Percentiles rank a stretch among this genome's conserved stretches.
Conservation (phyloP, 202 grass and related monocot genomes). For the Alloteropsis angusta region DNA sequence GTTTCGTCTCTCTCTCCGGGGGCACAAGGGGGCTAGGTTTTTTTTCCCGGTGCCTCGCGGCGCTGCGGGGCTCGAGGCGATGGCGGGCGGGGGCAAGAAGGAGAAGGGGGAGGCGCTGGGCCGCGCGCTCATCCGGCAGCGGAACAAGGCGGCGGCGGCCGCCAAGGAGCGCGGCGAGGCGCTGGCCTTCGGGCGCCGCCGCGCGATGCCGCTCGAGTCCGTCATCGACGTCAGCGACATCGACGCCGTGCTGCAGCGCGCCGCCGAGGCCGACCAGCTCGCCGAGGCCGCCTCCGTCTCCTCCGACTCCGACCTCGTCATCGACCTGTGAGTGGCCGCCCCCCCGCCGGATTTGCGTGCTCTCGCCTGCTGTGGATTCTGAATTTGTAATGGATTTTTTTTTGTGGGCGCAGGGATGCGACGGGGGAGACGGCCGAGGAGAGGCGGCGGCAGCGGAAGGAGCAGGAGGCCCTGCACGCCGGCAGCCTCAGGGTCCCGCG, state of each 20-base stretch:
- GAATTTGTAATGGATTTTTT: neutral
- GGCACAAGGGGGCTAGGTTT: neutral
- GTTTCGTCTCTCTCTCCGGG: neutral
- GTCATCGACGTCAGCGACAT: constrained; percentile 87
- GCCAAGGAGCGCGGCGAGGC: constrained; percentile 70
- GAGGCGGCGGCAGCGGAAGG: constrained; percentile 48
- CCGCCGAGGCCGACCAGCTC: constrained; percentile 48
- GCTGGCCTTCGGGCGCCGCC: constrained; percentile 44
- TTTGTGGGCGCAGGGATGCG: constrained; percentile 36
- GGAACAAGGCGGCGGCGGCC: constrained; percentile 56
- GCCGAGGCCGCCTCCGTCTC: constrained; percentile 9
- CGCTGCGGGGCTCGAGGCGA: neutral
- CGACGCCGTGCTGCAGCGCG: constrained; percentile 62
- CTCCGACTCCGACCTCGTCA: constrained; percentile 34
- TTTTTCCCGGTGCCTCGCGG: too few relatives aligned
- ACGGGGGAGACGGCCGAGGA: constrained; percentile 41
- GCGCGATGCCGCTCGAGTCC: constrained; percentile 65
- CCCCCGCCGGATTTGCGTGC: neutral
- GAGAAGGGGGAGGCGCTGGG: constrained; percentile 58
- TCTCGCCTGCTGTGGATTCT: neutral
- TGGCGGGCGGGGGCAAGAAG: constrained; percentile 49
- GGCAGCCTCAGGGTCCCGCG: constrained; percentile 63
- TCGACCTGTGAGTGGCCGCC: constrained; percentile 42
- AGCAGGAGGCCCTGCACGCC: constrained; percentile 70
- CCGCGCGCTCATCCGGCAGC: constrained; percentile 56